Conservation (phyloP, 176 grass and related monocot species). For the Triticum turgidum region DNA sequence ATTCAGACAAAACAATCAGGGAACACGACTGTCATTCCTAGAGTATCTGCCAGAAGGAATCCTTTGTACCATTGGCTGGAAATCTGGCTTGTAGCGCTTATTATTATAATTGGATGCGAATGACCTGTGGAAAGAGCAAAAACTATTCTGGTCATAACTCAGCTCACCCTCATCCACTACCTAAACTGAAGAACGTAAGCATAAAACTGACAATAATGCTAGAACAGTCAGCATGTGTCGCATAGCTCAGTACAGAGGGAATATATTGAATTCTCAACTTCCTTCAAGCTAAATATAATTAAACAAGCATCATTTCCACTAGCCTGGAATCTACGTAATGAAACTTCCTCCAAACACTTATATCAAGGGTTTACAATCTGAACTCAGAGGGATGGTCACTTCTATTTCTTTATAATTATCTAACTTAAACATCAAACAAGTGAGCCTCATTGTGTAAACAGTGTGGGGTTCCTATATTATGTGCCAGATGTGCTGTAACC, state of each 20-base stretch:
- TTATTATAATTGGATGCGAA: conserved; percentile 29
- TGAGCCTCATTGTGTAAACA: neutral
- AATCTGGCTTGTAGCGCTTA: conserved; percentile 52
- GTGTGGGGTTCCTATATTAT: neutral
- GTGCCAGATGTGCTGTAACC: neutral
- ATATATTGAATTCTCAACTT: neutral
- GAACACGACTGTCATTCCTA: conserved; percentile 22
- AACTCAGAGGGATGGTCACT: neutral
- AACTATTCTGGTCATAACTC: neutral
- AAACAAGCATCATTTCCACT: neutral
- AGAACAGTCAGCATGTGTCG: neutral
- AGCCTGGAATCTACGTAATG: neutral
- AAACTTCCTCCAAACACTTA: neutral
- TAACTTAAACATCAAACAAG: neutral
- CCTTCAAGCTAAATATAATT: conserved; percentile 8
- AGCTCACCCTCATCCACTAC: neutral
- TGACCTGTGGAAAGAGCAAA: conserved; percentile 36
- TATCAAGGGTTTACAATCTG: neutral
- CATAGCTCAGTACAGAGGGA: neutral
- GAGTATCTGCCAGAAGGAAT: conserved; percentile 46
- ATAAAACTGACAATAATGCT: neutral
- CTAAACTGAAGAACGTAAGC: neutral
- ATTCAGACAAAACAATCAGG: conserved; percentile 32
- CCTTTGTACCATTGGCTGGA: conserved; percentile 27
- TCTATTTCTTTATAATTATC: neutral